phyloP scores from a whole-genome alignment of 306 rosid genomes.

The Oxytropis ochrocephala region DNA sequence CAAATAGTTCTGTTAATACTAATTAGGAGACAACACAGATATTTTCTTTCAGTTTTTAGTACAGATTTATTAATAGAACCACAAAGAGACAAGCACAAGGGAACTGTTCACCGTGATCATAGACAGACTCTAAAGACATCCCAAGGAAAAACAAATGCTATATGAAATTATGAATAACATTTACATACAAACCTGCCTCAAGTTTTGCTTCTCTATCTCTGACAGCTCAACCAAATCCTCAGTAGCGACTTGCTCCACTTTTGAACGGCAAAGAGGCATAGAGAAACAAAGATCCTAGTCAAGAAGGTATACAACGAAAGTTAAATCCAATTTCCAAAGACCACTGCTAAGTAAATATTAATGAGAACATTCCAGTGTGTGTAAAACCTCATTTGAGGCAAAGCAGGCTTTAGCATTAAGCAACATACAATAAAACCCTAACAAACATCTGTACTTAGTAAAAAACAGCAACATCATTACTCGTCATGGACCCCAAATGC shows the following conservation, averaged over 20 bases:
- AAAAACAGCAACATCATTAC: not conserved
- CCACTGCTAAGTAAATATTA: not conserved
- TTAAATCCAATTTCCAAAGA: not conserved
- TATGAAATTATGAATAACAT: not conserved
- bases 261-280: constrained; percentile 90
- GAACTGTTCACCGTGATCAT: not conserved
- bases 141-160: not conserved
- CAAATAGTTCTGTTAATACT: not conserved
- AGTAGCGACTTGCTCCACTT: constrained; percentile 66
- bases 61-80: not conserved
- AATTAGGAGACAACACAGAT: not conserved
- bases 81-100: not conserved
- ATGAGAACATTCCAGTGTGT: not conserved
- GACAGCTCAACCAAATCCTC: constrained; percentile 92
- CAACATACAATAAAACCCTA: not conserved
- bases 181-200: constrained; percentile 72
- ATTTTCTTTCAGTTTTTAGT: not conserved
- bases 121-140: not conserved
- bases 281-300: constrained; percentile 74
- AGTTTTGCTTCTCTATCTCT: constrained; percentile 83
- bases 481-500: not conserved
- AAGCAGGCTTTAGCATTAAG: not conserved
- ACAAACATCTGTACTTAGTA: not conserved
- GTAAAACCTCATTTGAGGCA: not conserved
- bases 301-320: constrained; percentile 18